Evolutionary conservation across 2,329 filamentous ascomycete genomes (phyloP).

Genomic region (Paecilomyces niveus): DNA sequence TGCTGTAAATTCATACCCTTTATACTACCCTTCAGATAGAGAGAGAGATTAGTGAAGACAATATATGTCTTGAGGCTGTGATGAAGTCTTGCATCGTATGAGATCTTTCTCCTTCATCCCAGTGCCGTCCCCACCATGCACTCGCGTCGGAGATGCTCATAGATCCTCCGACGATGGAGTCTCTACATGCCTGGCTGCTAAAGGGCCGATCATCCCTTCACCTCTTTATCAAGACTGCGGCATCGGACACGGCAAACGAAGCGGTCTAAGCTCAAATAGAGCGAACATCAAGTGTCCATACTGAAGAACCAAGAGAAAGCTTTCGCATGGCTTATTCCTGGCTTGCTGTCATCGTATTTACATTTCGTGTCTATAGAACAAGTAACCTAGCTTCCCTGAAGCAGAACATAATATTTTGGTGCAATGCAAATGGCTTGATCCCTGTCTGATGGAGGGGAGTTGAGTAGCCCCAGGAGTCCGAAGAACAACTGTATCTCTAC

Average conservation of each 20-base stretch:
- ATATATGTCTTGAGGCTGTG: background rate
- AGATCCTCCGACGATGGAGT: background rate
- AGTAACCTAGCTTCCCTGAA: background rate
- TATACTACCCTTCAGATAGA: background rate
- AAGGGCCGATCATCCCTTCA: background rate
- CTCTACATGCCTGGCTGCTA: background rate
- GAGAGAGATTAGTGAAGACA: background rate
- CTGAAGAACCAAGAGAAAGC: background rate
- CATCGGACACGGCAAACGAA: background rate
- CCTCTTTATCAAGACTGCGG: background rate
- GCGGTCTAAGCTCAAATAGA: background rate
- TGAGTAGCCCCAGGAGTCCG: too few species aligned
- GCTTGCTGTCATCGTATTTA: background rate
- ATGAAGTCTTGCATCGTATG: background rate
- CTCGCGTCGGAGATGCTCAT: background rate
- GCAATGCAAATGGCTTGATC: too few species aligned
- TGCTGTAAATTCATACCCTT: constrained; percentile 20
- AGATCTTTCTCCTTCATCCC: background rate
- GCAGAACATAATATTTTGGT: background rate
- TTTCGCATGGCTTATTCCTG: background rate
- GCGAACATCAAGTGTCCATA: background rate
- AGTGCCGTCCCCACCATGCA: background rate
- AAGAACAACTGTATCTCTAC: too few species aligned
- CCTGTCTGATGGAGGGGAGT: too few species aligned
- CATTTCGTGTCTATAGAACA: background rate